Evolutionary conservation across 2,329 filamentous ascomycete genomes (phyloP).

Genomic region (Chaetomiaceae sp.): DNA sequence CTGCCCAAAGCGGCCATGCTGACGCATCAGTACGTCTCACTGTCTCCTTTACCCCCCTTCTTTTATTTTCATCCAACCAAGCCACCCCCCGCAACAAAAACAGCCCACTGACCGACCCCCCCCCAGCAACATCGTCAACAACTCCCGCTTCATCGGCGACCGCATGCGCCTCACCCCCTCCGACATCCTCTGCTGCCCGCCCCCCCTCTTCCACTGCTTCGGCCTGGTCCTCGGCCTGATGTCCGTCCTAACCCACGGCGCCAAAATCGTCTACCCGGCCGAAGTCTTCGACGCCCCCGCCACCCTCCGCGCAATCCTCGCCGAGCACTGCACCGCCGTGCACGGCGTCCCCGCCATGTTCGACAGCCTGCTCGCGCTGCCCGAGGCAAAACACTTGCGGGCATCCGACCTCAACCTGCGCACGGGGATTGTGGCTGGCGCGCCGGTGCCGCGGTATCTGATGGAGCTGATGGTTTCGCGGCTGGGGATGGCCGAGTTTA

Average conservation of each 20-base stretch:
- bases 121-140: constrained; percentile 56
- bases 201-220: constrained; percentile 82
- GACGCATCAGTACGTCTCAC: constrained; percentile 60
- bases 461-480: constrained; percentile 68
- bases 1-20: constrained; percentile 71
- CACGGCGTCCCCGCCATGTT: constrained; percentile 86
- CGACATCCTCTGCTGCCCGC: constrained; percentile 74
- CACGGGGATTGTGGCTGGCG: constrained; percentile 75
- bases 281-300: constrained; percentile 67
- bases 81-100: too few species aligned
- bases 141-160: constrained; percentile 66
- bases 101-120: background rate
- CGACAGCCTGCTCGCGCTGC: constrained; percentile 54
- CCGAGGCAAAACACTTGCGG: constrained; percentile 34
- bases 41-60: too few species aligned
- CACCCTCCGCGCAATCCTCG: constrained; percentile 60
- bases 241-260: constrained; percentile 67
- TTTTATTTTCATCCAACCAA: too few species aligned
- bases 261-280: constrained; percentile 69
- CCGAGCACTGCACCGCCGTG: constrained; percentile 66
- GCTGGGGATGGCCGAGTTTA: constrained; percentile 72
- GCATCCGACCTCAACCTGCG: constrained; percentile 51
- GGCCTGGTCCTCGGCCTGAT: constrained; percentile 73
- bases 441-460: constrained; percentile 67
- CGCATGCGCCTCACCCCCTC: constrained; percentile 63